Evolutionary conservation across 768 basidiomycete genomes (phyloP).

Genomic region (Kwoniella pini): DNA sequence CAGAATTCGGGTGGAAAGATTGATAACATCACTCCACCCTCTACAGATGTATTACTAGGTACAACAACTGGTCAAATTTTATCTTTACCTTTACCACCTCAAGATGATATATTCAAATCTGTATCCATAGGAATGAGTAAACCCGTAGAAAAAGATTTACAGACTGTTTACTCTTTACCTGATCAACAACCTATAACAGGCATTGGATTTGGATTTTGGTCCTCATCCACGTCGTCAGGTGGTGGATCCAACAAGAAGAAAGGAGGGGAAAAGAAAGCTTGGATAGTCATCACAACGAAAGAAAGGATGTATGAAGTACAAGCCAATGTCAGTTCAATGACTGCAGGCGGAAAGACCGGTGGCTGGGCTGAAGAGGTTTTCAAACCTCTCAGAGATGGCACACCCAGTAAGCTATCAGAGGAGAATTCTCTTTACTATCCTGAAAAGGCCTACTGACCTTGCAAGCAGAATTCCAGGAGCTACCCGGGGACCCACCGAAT

Average conservation of each 20-base stretch:
- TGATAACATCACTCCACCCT: constrained; percentile 60
- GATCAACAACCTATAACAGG: constrained; percentile 84
- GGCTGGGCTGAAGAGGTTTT: constrained; percentile 72
- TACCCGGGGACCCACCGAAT: constrained; percentile 73
- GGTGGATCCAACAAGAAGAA: constrained; percentile 50
- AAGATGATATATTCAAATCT: constrained; percentile 83
- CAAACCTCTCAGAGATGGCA: constrained; percentile 68
- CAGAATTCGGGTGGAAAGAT: constrained; percentile 17
- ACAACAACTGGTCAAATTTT: constrained; percentile 80
- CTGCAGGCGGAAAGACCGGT: constrained; percentile 75
- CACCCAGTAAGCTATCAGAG: constrained; percentile 66
- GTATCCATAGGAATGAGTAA: constrained; percentile 48
- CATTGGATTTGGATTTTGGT: constrained; percentile 72
- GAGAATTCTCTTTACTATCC: not conserved
- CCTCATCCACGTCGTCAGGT: constrained; percentile 57
- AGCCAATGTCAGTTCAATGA: constrained; percentile 33
- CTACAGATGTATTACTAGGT: constrained; percentile 79
- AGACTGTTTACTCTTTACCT: constrained; percentile 60
- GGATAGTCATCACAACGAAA: constrained; percentile 80
- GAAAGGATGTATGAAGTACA: constrained; percentile 85
- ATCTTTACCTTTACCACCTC: constrained; percentile 78
- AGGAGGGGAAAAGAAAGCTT: constrained; percentile 55
- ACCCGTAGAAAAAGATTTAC: constrained; percentile 53
- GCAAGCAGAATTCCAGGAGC: constrained; percentile 76
- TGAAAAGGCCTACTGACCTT: constrained; percentile 6